Conservation (phyloP, 176 grass and related monocot species). For the Chloris gayana region DNA sequence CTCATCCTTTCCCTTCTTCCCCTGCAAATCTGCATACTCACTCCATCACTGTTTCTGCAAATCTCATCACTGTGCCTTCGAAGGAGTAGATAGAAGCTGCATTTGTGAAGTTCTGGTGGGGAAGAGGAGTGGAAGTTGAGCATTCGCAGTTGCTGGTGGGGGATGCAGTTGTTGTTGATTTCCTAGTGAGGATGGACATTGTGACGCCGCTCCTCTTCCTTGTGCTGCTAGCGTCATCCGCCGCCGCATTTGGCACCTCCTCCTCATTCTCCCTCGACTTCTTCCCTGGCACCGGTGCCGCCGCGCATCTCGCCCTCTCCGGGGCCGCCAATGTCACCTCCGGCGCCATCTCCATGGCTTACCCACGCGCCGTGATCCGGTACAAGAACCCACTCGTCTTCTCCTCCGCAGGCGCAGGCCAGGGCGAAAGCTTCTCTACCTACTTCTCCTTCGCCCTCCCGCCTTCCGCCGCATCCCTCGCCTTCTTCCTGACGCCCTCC, state of each 20-base stretch:
- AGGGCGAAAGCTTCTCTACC: conserved; percentile 58
- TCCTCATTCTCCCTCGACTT: conserved; percentile 62
- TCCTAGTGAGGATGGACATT: neutral
- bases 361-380: conserved; percentile 44
- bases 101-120: neutral
- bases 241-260: neutral
- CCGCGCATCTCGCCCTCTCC: conserved; percentile 61
- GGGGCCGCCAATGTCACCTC: conserved; percentile 47
- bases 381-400: conserved; percentile 56
- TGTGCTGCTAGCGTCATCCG: neutral
- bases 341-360: conserved; percentile 40
- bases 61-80: neutral
- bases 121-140: neutral
- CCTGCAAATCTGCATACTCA: conserved; percentile 2
- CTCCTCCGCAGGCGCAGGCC: neutral
- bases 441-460: conserved; percentile 83
- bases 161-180: neutral
- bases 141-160: neutral
- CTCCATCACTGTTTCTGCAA: neutral
- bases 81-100: neutral
- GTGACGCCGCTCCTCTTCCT: neutral
- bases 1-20: neutral
- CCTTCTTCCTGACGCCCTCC: conserved; percentile 58
- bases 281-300: conserved; percentile 49
- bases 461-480: conserved; percentile 30